Evolutionary conservation across 352 stramenopile species (phyloP), one percentile per base, ranked within the genome.

Genomic region (Phytopythium helicoides): DNA sequence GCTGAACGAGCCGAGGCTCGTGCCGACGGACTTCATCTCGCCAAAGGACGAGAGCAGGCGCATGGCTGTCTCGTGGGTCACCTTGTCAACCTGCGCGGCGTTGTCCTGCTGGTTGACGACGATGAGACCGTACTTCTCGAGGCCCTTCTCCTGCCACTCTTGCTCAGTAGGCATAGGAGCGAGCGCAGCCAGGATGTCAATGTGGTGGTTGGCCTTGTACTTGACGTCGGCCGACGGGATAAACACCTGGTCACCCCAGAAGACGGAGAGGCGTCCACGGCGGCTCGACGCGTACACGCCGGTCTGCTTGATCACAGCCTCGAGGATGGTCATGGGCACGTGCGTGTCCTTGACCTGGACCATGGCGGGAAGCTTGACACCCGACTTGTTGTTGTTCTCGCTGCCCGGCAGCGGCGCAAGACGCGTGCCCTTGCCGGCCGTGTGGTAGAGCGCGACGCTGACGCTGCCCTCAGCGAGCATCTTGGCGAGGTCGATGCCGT

Each of bases 301-400:
- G 19, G 97, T 99, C 83, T 99, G 96, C 83, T 98, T 98, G 42
- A 99, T 83, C 33, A 99, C 97, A 16, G 95, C 94, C 67, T 99
- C 97, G 35, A 99, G 85, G 59, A 99, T 98, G 15, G 95, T 99
- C 69, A 99, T 96, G 35, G 94, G 88, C 63, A 97, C 85, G 21
- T 83, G 81, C 46, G 86, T 78, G 28, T 94, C 84, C 53, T 83
- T 78, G 38, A 95, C 80, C 63, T 90, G 79, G 62, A 97, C 76
- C 67, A 94, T 97, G 39, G 96, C 92, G 4, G 96, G 96, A 26
- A 99, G 81, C 91, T 99, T 99, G 40, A 99, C 97, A 51, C 96
- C 97, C 22, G 96, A 97, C 76, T 99, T 99, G 82, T 99, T 99
- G 76, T 99, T 99, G 79, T 99, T 99, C 66, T 99, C 97, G 47